phyloP scores from a whole-genome alignment of 371 early-diverging fungal genomes.

The Mortierella sp. region DNA sequence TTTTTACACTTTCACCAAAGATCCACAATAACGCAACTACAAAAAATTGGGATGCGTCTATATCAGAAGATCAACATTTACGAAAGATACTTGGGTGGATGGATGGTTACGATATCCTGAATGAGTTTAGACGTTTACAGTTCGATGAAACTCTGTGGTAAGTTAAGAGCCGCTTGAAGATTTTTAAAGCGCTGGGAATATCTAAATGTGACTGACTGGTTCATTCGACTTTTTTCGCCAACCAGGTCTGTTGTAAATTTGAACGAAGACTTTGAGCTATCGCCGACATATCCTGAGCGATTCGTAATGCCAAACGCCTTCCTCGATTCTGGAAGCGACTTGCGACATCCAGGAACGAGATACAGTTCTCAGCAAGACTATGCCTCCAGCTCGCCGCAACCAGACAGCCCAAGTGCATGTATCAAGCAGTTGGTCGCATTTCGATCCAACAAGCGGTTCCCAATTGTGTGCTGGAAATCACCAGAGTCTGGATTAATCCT shows the following conservation, averaged over 20 bases:
- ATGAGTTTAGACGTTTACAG: slow-evolving; percentile 31
- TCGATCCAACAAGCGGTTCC: slow-evolving; percentile 45
- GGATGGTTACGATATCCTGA: slow-evolving; percentile 28
- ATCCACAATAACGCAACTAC: not conserved
- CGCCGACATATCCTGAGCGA: slow-evolving; percentile 45
- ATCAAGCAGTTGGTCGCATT: slow-evolving; percentile 35
- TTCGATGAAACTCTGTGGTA: slow-evolving; percentile 34
- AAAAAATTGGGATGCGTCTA: not conserved
- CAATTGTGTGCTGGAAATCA: slow-evolving; percentile 44
- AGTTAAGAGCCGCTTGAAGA: not conserved
- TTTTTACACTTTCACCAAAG: slow-evolving; percentile 11
- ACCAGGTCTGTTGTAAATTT: slow-evolving; percentile 33
- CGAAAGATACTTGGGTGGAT: slow-evolving; percentile 28
- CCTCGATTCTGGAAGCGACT: slow-evolving; percentile 6
- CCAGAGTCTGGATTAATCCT: slow-evolving; percentile 33
- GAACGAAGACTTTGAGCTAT: slow-evolving; percentile 34
- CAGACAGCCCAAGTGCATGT: slow-evolving; percentile 11
- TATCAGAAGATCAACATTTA: not conserved
- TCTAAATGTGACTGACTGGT: not conserved
- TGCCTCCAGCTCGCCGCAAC: not conserved
- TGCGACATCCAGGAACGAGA: not conserved
- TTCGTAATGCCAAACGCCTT: slow-evolving; percentile 41
- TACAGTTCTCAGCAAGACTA: not conserved
- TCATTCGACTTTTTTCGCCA: not conserved
- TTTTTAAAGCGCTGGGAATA: not conserved